Conservation (phyloP, 2,329 filamentous ascomycete species). For the Alternaria alternata region DNA sequence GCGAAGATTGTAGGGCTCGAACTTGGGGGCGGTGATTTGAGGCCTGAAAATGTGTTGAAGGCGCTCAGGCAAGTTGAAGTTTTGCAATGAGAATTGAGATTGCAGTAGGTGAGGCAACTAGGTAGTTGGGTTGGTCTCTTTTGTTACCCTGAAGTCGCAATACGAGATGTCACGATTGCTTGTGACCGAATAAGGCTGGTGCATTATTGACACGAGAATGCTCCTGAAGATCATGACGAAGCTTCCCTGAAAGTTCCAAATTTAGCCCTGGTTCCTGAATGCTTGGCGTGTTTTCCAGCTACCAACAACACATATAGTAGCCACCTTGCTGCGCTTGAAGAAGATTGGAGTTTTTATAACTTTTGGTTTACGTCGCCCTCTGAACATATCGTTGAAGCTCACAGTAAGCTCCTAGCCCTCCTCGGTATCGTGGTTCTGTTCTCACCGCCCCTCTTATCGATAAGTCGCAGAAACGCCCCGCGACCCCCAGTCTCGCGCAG, state of each 20-base stretch:
- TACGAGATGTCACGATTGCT: neutral
- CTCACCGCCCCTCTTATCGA: constrained; percentile 39
- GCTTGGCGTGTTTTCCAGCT: constrained; percentile 5
- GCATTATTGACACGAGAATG: neutral
- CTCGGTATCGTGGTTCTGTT: neutral
- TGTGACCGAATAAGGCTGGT: neutral
- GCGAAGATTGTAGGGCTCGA: constrained; percentile 39
- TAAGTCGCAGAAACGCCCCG: constrained; percentile 21
- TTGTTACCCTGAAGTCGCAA: neutral
- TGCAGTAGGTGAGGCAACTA: neutral
- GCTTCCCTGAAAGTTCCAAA: constrained; percentile 9
- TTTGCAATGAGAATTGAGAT: neutral
- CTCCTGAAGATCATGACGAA: constrained; percentile 10
- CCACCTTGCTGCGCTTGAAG: neutral
- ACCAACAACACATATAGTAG: neutral
- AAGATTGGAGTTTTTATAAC: neutral
- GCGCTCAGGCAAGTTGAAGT: constrained; percentile 17
- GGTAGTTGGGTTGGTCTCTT: neutral
- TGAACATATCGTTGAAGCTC: neutral
- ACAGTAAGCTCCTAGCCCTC: neutral
- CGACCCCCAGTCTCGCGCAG: neutral
- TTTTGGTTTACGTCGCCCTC: neutral
- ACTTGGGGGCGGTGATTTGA: constrained; percentile 29
- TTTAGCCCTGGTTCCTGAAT: constrained; percentile 19
- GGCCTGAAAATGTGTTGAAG: constrained; percentile 26